These are phyloP conservation scores for Hypsizygus ulmarius DNA, from an alignment of 1,284 basidiomycete species.

Conservation along the genomic window DNA sequence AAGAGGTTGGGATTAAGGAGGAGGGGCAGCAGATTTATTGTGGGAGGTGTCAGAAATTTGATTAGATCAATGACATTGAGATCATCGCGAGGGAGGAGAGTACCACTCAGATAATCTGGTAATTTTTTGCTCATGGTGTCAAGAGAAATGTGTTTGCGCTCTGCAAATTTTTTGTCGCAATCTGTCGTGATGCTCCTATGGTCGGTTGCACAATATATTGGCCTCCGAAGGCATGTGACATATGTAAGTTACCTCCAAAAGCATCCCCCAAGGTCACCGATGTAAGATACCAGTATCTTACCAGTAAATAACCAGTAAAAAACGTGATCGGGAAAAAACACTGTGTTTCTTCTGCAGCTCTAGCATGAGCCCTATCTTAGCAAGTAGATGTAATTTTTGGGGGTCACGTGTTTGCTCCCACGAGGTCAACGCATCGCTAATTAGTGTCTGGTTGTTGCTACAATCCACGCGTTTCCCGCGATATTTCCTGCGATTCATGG, in stretches of 20 bases:
- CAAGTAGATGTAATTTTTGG: too few relatives aligned
- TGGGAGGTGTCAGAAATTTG: conserved; percentile 1
- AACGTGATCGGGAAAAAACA: conserved; percentile 3
- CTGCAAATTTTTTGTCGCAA: too few relatives aligned
- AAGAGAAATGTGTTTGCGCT: neutral
- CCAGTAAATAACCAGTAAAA: conserved; percentile 1
- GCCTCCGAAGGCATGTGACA: too few relatives aligned
- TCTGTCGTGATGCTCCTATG: too few relatives aligned
- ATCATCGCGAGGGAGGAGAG: conserved; percentile 3
- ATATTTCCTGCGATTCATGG: too few relatives aligned
- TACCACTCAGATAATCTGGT: neutral
- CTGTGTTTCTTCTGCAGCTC: neutral
- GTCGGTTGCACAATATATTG: too few relatives aligned
- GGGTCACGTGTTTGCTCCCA: too few relatives aligned
- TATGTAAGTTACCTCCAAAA: too few relatives aligned
- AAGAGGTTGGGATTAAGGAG: neutral
- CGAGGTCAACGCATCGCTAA: too few relatives aligned
- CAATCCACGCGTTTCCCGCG: too few relatives aligned
- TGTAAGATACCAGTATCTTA: neutral
- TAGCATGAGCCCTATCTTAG: too few relatives aligned
- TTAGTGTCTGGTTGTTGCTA: too few relatives aligned
- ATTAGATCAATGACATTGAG: conserved; percentile 6
- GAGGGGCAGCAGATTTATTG: neutral
- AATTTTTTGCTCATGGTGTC: neutral
- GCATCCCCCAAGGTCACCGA: neutral